Evolutionary conservation across 1,139 yeast species (phyloP), one percentile per base, ranked within the genome.

Genomic region (Hansenula sp.): DNA sequence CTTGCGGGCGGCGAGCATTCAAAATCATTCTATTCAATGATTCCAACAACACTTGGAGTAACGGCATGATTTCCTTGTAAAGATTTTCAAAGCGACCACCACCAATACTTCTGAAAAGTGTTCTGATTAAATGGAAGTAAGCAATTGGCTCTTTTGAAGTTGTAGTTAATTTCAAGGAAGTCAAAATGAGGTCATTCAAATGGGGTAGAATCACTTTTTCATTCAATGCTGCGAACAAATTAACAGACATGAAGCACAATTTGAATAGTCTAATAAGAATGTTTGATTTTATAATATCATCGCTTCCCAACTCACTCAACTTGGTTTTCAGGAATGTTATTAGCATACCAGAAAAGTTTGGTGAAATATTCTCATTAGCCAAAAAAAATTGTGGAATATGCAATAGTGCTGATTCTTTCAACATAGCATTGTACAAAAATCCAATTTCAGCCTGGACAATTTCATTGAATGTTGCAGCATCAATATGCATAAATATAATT

Each of bases 381-480:
- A 93, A 70, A 63, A 94, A 91, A 60, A 90, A 88, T 63, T 93
- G 99, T 0, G 98, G 96, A 48, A 93, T 79, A 58, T 93, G 96
- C 36, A 94, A 72, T 42, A 93, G 66, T 0, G 96, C 94, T 1
- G 96, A 87, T 62, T 93, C 94, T 33, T 81, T 78, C 50, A 90
- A 70, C 81, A 89, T 87, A 4, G 89, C 77, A 24, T 86, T 83
- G 58, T 88, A 90, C 62, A 91, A 70, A 54, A 79, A 81, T 19
- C 84, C 87, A 47, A 93, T 72, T 61, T 93, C 96, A 3, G 84
- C 75, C 49, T 84, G 88, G 10, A 91, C 84, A 52, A 93, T 84
- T 64, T 94, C 99, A 61, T 89, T 91, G 63, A 94, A 94, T 1
- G 97, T 87, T 1, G 98, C 93, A 18, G 96, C 94, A 58, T 94